A percentile compares a stretch with the other conserved stretches of the same genome.
Conservation (phyloP, 1,284 basidiomycete species). For the Heterobasidion irregulare region DNA sequence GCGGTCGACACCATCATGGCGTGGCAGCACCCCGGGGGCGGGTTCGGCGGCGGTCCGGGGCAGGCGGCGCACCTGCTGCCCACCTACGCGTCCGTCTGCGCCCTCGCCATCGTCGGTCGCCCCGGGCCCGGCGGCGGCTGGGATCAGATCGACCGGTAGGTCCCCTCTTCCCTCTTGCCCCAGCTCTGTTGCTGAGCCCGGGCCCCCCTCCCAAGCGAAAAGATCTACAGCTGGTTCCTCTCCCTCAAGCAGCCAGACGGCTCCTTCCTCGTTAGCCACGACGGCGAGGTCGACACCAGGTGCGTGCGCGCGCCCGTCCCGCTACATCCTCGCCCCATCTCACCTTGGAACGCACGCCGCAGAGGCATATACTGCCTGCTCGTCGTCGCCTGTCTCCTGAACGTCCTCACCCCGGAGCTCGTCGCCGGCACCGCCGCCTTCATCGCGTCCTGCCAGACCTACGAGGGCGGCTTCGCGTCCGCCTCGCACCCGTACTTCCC, state of each 20-base stretch:
- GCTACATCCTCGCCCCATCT: neutral
- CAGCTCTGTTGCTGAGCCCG: neutral
- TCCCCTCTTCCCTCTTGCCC: no score
- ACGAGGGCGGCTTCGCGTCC: constrained; percentile 93
- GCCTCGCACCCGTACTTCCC: constrained; percentile 64
- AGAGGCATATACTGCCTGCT: constrained; percentile 76
- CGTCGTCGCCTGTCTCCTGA: constrained; percentile 60
- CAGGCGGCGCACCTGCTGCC: constrained; percentile 86
- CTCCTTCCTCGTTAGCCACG: constrained; percentile 83
- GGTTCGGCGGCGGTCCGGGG: constrained; percentile 88
- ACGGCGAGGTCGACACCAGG: constrained; percentile 93
- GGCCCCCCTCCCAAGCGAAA: constrained; percentile 33
- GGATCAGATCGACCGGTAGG: constrained; percentile 74
- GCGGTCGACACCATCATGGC: constrained; percentile 72
- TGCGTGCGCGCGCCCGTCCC: constrained; percentile 22
- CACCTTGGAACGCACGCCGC: constrained; percentile 1
- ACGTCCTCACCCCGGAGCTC: constrained; percentile 86
- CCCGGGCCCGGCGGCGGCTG: constrained; percentile 73
- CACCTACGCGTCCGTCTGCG: constrained; percentile 84
- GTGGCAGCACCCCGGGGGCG: constrained; percentile 77
- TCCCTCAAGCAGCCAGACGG: constrained; percentile 92
- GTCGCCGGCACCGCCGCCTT: constrained; percentile 58
- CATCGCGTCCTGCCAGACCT: constrained; percentile 86
- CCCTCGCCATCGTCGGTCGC: constrained; percentile 77
- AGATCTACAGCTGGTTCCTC: constrained; percentile 87